A percentile compares a stretch with the other conserved stretches of the same genome.
These are phyloP conservation scores for Haplosporangium gracile DNA, from an alignment of 192 early-diverging fungal species.

Conservation along the genomic window DNA sequence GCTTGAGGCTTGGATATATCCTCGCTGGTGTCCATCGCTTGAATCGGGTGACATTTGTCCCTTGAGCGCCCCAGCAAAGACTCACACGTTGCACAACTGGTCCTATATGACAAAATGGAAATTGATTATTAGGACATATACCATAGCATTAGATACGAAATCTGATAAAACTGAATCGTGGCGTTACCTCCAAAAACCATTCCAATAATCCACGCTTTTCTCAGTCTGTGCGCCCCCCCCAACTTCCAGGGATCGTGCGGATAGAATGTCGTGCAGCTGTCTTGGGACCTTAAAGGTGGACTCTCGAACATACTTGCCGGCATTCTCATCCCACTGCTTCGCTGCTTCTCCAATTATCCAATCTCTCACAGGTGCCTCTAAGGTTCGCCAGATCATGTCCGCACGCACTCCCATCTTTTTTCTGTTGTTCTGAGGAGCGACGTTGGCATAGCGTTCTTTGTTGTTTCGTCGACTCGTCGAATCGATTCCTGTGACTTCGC, in stretches of 20 bases:
- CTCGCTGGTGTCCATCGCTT: too few species aligned
- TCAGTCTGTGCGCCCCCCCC: conserved; percentile 13
- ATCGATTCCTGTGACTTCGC: conserved; percentile 19
- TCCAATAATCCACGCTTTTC: conserved; percentile 12
- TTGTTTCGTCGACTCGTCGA: conserved; percentile 26
- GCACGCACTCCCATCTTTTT: conserved; percentile 17
- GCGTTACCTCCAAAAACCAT: conserved; percentile 12
- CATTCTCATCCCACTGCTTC: conserved; percentile 16
- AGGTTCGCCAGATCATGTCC: conserved; percentile 13
- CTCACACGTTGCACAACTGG: conserved; percentile 10
- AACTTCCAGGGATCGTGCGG: conserved; percentile 12
- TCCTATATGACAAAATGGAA: neutral
- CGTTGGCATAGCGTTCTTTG: conserved; percentile 10
- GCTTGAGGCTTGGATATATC: too few species aligned
- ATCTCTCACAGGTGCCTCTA: conserved; percentile 14
- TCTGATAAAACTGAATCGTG: neutral
- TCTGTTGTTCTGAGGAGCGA: conserved; percentile 15
- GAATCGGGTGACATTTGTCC: too few species aligned
- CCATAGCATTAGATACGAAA: neutral
- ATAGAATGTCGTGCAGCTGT: conserved; percentile 16
- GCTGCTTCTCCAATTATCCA: conserved; percentile 31
- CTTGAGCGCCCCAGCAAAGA: conserved; percentile 12
- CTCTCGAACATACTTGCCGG: conserved; percentile 31
- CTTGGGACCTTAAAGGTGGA: conserved; percentile 22
- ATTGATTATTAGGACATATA: neutral